Evolutionary conservation across 2,329 filamentous ascomycete species (phyloP).

Genomic region (Ilyonectria robusta): DNA sequence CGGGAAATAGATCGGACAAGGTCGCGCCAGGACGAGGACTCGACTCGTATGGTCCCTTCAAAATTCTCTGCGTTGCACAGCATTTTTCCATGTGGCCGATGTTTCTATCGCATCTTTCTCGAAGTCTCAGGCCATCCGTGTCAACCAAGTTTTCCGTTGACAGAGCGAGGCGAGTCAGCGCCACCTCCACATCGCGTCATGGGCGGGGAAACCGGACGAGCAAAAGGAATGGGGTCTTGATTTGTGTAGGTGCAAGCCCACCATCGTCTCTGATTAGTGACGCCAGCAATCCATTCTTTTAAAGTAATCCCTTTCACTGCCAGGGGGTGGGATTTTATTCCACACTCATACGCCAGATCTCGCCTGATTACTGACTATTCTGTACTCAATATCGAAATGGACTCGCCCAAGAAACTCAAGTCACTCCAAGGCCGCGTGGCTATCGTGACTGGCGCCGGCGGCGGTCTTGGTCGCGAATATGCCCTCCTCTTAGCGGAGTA

Average conservation of each 20-base stretch:
- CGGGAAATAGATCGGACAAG: not conserved
- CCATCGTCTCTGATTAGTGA: not conserved
- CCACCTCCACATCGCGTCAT: too few relatives aligned
- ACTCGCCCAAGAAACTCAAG: slow-evolving; percentile 7
- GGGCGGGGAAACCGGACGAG: too few relatives aligned
- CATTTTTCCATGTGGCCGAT: not conserved
- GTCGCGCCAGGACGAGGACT: not conserved
- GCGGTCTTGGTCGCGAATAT: slow-evolving; percentile 43
- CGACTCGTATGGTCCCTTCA: not conserved
- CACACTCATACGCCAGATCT: not conserved
- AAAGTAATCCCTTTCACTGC: too few relatives aligned
- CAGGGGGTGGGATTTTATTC: too few relatives aligned
- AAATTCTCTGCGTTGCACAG: not conserved
- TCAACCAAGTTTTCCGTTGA: not conserved
- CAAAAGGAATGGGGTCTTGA: too few relatives aligned
- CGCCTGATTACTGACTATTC: too few relatives aligned
- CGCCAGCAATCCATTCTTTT: not conserved
- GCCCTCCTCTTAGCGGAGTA: slow-evolving; percentile 35
- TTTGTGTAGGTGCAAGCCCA: too few relatives aligned
- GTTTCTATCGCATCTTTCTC: not conserved
- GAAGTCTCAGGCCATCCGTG: too few relatives aligned
- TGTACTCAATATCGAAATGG: not conserved
- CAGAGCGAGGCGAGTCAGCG: not conserved
- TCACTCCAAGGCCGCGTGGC: slow-evolving; percentile 14
- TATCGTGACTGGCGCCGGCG: slow-evolving; percentile 35